These are phyloP conservation scores for Nelumbo lutea DNA, from an alignment of 164 flowering plant genomes.

Conservation along the genomic window DNA sequence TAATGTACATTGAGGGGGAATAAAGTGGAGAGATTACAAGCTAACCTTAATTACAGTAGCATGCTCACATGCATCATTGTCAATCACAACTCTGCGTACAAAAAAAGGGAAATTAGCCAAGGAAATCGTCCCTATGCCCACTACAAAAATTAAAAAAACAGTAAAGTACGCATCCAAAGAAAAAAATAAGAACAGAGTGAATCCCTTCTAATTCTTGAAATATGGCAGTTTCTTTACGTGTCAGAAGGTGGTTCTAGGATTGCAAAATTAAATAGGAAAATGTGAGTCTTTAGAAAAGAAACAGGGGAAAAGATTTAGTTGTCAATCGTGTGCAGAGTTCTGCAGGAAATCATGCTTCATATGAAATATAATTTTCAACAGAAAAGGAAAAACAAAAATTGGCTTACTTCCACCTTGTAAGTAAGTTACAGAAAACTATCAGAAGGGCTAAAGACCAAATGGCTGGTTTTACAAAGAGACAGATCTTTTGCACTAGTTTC, in stretches of 20 bases:
- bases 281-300: too few relatives aligned
- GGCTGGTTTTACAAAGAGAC: background rate
- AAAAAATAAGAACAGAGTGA: too few relatives aligned
- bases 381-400: background rate
- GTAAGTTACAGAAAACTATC: background rate
- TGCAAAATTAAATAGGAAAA: too few relatives aligned
- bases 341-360: too few relatives aligned
- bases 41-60: constrained; percentile 36
- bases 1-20: background rate
- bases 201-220: too few relatives aligned
- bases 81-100: constrained; percentile 47
- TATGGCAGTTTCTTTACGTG: too few relatives aligned
- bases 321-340: too few relatives aligned
- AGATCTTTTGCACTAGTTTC: background rate
- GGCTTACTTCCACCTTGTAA: background rate
- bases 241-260: too few relatives aligned
- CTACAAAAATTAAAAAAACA: too few relatives aligned
- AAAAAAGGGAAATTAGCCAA: background rate
- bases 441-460: background rate
- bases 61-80: constrained; percentile 38
- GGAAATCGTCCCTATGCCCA: background rate
- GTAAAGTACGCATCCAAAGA: too few relatives aligned
- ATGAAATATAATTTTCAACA: background rate
- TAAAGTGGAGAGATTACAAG: background rate
- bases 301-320: too few relatives aligned